Conservation (phyloP, 179 eudicot species). For the Beta lomatogona region DNA sequence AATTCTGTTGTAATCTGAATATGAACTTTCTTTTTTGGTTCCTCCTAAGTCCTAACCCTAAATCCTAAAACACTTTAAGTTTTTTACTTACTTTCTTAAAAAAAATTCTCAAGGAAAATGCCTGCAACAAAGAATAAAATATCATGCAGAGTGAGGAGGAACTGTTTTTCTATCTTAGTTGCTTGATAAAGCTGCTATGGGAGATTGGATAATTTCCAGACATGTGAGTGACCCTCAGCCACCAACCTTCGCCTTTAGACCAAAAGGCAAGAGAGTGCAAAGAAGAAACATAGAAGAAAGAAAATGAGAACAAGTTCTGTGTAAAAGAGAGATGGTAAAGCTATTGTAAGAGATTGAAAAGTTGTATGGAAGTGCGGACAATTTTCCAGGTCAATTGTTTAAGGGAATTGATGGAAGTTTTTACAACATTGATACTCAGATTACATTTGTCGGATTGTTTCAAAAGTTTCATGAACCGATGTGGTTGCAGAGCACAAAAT, state of each 20-base stretch:
- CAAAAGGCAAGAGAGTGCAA: background rate
- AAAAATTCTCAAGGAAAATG: background rate
- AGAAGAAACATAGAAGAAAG: background rate
- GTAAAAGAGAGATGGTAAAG: background rate
- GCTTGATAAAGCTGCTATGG: background rate
- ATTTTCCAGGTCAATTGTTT: background rate
- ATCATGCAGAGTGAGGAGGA: background rate
- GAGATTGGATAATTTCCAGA: background rate
- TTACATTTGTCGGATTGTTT: background rate
- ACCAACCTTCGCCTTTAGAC: background rate
- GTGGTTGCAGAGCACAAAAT: background rate
- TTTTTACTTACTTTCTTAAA: too few relatives aligned
- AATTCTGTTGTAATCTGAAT: background rate
- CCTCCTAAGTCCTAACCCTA: too few relatives aligned
- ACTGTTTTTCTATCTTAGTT: background rate
- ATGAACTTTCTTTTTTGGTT: background rate
- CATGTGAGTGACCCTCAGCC: background rate
- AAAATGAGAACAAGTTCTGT: background rate
- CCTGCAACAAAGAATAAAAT: background rate
- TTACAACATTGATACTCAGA: background rate
- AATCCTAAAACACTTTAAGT: too few relatives aligned
- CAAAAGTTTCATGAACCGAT: background rate
- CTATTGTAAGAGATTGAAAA: background rate
- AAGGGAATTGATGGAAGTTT: background rate
- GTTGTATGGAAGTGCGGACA: background rate